Conservation (phyloP, 805 yeast species). For the Helenozyma baotianmanensis region DNA sequence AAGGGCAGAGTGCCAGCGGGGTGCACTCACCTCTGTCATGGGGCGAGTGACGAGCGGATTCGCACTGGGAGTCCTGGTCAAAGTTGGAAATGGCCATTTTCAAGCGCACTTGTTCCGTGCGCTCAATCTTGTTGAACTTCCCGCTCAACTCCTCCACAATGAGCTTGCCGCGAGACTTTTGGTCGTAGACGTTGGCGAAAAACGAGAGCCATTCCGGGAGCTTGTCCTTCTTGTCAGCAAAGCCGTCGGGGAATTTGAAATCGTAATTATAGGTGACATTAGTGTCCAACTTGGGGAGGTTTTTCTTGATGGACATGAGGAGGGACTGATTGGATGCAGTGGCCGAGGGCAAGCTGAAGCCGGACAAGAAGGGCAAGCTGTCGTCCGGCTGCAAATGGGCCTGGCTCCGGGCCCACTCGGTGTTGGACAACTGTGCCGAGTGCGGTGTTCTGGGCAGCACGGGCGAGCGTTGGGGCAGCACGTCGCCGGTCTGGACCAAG, state of each 20-base stretch:
- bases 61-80: slow-evolving; percentile 9
- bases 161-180: slow-evolving; percentile 12
- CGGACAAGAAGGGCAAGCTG: slow-evolving; percentile 25
- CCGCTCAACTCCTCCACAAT: slow-evolving; percentile 22
- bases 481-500: slow-evolving; percentile 6
- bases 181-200: slow-evolving; percentile 14
- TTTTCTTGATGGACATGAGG: slow-evolving; percentile 32
- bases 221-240: slow-evolving; percentile 9
- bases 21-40: slow-evolving; percentile 25
- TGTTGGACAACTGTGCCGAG: slow-evolving; percentile 4
- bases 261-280: slow-evolving; percentile 17
- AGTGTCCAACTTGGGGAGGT: slow-evolving; percentile 23
- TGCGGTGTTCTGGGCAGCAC: slow-evolving; percentile 8
- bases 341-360: slow-evolving; percentile 40
- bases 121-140: slow-evolving; percentile 37
- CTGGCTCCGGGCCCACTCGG: neutral
- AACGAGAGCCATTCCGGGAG: slow-evolving; percentile 34
- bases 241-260: slow-evolving; percentile 20
- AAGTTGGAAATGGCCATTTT: slow-evolving; percentile 25
- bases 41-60: slow-evolving; percentile 3
- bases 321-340: slow-evolving; percentile 33
- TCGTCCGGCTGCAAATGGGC: slow-evolving; percentile 1
- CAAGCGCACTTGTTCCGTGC: slow-evolving; percentile 34
- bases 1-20: slow-evolving; percentile 39
- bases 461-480: slow-evolving; percentile 10